These are phyloP conservation scores for Ceratocystis ficicola DNA, from an alignment of 2,329 filamentous ascomycete species.

Conservation along the genomic window DNA sequence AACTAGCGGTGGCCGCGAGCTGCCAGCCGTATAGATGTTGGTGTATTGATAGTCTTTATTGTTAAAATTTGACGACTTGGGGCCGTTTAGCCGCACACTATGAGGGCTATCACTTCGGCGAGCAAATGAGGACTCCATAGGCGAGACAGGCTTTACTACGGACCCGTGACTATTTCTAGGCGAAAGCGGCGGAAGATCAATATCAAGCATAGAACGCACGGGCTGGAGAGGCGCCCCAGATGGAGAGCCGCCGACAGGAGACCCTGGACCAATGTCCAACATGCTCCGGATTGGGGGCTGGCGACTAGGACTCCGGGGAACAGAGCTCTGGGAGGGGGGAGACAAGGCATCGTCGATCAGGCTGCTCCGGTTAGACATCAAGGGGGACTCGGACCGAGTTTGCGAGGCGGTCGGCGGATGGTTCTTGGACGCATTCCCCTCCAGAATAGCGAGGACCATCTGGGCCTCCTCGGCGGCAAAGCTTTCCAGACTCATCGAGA, in stretches of 20 bases:
- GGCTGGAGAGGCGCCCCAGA: constrained; percentile 35
- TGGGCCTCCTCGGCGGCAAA: constrained; percentile 64
- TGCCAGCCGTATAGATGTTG: constrained; percentile 42
- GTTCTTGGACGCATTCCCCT: constrained; percentile 29
- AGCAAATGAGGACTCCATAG: constrained; percentile 12
- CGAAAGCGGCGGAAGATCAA: constrained; percentile 28
- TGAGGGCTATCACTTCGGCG: constrained; percentile 16
- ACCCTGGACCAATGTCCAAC: constrained; percentile 43
- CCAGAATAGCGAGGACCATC: constrained; percentile 58
- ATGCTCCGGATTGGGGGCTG: constrained; percentile 51
- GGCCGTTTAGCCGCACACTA: constrained; percentile 29
- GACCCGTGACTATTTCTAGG: constrained; percentile 15
- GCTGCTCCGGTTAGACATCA: constrained; percentile 57
- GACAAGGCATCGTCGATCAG: constrained; percentile 36
- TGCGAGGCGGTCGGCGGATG: constrained; percentile 32
- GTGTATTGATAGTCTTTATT: constrained; percentile 47
- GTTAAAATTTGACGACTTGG: constrained; percentile 32
- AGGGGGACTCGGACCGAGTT: constrained; percentile 40
- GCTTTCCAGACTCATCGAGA: constrained; percentile 61
- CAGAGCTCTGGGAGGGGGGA: constrained; percentile 21
- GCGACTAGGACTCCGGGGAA: constrained; percentile 24
- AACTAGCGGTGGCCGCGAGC: constrained; percentile 35
- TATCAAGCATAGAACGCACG: constrained; percentile 43
- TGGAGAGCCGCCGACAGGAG: constrained; percentile 30
- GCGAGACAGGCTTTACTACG: constrained; percentile 19